Evolutionary conservation across 768 basidiomycete species (phyloP).

Genomic region (Boletus rubropictus): DNA sequence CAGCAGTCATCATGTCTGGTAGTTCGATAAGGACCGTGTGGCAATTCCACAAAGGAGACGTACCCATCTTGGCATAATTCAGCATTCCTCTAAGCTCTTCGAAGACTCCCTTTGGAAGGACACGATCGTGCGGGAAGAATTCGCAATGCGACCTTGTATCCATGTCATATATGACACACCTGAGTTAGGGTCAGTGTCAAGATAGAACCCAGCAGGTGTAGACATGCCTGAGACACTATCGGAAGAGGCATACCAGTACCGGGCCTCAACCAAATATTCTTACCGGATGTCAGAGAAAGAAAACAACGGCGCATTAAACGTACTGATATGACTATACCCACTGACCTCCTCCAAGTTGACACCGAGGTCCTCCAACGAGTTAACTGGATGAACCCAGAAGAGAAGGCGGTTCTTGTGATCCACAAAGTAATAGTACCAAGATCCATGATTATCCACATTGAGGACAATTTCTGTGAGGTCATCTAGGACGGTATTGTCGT

Average conservation of each 20-base stretch:
- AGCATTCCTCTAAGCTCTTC: conserved; percentile 13
- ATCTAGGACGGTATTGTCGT: background rate
- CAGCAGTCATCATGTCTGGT: conserved; percentile 14
- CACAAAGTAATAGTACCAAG: conserved; percentile 16
- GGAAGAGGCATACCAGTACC: conserved; percentile 11
- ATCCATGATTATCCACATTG: background rate
- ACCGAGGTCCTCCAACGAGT: background rate
- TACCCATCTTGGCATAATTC: conserved; percentile 13
- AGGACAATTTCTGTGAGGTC: conserved; percentile 9
- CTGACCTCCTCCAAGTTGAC: conserved; percentile 4
- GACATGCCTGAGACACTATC: background rate
- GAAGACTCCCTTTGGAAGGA: conserved; percentile 3
- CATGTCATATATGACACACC: background rate
- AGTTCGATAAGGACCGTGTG: background rate
- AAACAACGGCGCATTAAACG: background rate
- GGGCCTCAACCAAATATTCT: conserved; percentile 12
- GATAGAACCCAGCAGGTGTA: background rate
- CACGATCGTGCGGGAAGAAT: conserved; percentile 8
- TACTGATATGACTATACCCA: conserved; percentile 11
- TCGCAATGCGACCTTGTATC: conserved; percentile 15
- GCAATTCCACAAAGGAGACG: background rate
- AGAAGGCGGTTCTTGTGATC: conserved; percentile 13
- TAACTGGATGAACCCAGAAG: conserved; percentile 10
- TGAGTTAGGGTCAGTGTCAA: background rate
- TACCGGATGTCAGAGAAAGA: background rate